Conservation (phyloP, 257 asterid genomes). For the Apocynum venetum region DNA sequence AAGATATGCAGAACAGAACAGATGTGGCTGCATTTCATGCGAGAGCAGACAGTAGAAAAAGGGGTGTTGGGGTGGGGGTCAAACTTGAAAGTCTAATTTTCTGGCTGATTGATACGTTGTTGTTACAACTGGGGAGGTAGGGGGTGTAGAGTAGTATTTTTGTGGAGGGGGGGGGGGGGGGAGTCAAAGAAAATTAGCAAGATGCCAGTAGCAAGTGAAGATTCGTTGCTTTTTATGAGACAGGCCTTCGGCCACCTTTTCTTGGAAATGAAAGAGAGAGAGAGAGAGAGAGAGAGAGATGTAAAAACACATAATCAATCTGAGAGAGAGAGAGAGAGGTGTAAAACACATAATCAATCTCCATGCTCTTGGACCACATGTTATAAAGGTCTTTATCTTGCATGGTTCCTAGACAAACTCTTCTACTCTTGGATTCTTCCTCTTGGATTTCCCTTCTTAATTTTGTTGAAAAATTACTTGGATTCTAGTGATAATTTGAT, state of each 20-base stretch:
- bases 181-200: slow-evolving; percentile 4
- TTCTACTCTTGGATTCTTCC: background rate
- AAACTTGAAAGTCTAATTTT: background rate
- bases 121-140: background rate
- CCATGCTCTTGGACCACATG: slow-evolving; percentile 19
- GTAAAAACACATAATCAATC: too few relatives aligned
- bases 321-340: background rate
- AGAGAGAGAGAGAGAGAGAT: background rate
- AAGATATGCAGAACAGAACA: background rate
- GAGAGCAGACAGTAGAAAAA: background rate
- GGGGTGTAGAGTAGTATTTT: background rate
- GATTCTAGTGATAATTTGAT: background rate
- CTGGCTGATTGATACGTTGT: too few relatives aligned
- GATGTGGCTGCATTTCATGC: background rate
- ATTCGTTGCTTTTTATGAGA: slow-evolving; percentile 27
- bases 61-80: background rate
- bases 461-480: background rate
- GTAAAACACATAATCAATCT: too few relatives aligned
- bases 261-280: slow-evolving; percentile 39
- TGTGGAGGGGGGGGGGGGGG: too few relatives aligned
- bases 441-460: background rate
- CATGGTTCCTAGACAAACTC: slow-evolving; percentile 6
- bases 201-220: slow-evolving; percentile 16
- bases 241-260: slow-evolving; percentile 25
- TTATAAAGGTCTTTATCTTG: slow-evolving; percentile 4